These are phyloP conservation scores for Patellifolia procumbens DNA, from an alignment of 179 eudicot species.

Conservation along the genomic window DNA sequence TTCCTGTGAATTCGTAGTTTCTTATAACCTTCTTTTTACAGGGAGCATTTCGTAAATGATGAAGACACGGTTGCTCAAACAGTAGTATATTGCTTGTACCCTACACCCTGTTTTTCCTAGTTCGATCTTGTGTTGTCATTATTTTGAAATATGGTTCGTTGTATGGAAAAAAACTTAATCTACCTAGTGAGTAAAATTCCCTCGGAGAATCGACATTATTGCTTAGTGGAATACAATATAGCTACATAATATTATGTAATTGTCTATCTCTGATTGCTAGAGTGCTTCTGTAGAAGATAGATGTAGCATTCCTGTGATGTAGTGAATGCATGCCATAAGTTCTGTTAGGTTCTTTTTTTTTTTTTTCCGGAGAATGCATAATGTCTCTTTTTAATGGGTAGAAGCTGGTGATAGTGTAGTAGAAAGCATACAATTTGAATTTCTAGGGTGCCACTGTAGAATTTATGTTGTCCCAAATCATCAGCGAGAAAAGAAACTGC, in stretches of 20 bases:
- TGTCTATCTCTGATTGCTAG: too few species aligned
- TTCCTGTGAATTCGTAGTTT: background rate
- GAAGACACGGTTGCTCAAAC: slow-evolving; percentile 73
- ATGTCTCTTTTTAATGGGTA: background rate
- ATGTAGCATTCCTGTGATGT: background rate
- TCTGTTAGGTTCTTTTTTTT: background rate
- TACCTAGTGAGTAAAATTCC: too few species aligned
- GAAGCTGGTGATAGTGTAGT: background rate
- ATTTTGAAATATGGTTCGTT: too few species aligned
- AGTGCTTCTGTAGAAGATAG: too few species aligned
- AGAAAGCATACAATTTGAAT: background rate
- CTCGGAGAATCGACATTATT: too few species aligned
- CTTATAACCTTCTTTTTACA: slow-evolving; percentile 27
- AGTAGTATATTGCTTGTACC: slow-evolving; percentile 41
- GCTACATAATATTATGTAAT: too few species aligned
- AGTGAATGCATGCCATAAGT: background rate
- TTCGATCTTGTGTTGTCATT: background rate
- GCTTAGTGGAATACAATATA: too few species aligned
- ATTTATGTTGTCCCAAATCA: background rate
- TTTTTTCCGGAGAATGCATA: background rate
- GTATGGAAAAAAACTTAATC: too few species aligned
- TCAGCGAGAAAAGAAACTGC: background rate
- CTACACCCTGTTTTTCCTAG: background rate
- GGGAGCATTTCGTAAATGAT: slow-evolving; percentile 75
- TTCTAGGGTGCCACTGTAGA: background rate